phyloP scores from a whole-genome alignment of 164 flowering plant genomes.

The Annona cherimola region DNA sequence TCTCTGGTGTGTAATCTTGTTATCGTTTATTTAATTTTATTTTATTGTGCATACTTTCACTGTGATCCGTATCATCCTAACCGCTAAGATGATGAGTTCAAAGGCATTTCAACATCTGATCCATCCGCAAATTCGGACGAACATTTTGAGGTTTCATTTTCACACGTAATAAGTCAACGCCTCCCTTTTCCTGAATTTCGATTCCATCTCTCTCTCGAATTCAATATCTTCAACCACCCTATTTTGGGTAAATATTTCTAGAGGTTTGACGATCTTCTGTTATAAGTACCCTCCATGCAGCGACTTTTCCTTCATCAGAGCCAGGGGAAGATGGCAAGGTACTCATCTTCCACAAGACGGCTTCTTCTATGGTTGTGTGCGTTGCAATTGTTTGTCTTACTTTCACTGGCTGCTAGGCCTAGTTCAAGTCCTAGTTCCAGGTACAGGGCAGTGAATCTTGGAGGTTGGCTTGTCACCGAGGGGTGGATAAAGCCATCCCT shows the following conservation, averaged over 20 bases:
- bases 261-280: neutral
- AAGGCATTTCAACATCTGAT: too few species aligned
- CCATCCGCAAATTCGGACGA: too few species aligned
- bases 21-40: too few species aligned
- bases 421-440: conserved; percentile 1
- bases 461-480: conserved; percentile 40
- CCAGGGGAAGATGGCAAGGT: neutral
- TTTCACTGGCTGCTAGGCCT: conserved; percentile 5
- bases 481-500: conserved; percentile 37
- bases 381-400: neutral
- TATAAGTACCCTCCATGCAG: neutral
- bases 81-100: too few species aligned
- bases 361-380: conserved; percentile 4
- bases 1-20: too few species aligned
- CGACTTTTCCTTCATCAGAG: neutral
- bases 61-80: too few species aligned
- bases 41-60: too few species aligned
- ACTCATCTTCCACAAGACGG: neutral
- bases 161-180: neutral
- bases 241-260: conserved; percentile 2
- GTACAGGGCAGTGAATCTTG: conserved; percentile 33
- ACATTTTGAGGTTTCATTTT: too few species aligned
- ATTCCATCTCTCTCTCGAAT: neutral
- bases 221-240: neutral
- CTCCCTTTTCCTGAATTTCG: neutral